These are phyloP conservation scores for Aspergillus arachidicola DNA, from an alignment of 2,329 filamentous ascomycete genomes.

Conservation along the genomic window DNA sequence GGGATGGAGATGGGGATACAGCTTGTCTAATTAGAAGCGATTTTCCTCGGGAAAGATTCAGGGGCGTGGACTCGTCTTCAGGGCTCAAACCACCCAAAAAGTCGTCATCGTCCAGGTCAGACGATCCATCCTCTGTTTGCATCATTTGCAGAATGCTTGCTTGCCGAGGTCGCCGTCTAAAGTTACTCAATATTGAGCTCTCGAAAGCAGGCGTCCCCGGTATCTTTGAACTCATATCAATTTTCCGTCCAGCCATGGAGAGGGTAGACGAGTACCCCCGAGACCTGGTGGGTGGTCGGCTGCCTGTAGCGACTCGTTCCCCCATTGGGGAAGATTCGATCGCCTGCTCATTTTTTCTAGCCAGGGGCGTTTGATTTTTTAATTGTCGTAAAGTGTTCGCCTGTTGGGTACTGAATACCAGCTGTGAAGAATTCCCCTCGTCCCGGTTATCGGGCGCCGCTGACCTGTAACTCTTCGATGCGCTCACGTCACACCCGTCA, in stretches of 20 bases:
- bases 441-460: constrained; percentile 3
- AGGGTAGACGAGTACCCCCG: constrained; percentile 44
- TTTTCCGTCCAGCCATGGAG: constrained; percentile 40
- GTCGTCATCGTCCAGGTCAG: constrained; percentile 42
- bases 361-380: constrained; percentile 35
- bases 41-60: constrained; percentile 39
- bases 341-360: constrained; percentile 34
- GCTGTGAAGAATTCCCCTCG: constrained; percentile 8
- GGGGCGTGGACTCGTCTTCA: constrained; percentile 49
- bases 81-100: constrained; percentile 47
- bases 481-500: neutral
- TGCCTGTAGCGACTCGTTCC: constrained; percentile 35
- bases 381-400: constrained; percentile 24
- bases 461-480: constrained; percentile 6
- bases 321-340: constrained; percentile 39
- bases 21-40: constrained; percentile 27
- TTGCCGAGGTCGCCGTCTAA: constrained; percentile 47
- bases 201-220: constrained; percentile 47
- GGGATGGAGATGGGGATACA: constrained; percentile 26
- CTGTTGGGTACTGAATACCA: constrained; percentile 13
- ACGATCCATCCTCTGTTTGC: constrained; percentile 44
- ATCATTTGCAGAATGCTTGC: constrained; percentile 50
- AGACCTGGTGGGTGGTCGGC: constrained; percentile 39
- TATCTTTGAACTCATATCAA: constrained; percentile 37
- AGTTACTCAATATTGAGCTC: constrained; percentile 47